phyloP scores from a whole-genome alignment of 2,329 filamentous ascomycete genomes.

The Cladosporium sp. region DNA sequence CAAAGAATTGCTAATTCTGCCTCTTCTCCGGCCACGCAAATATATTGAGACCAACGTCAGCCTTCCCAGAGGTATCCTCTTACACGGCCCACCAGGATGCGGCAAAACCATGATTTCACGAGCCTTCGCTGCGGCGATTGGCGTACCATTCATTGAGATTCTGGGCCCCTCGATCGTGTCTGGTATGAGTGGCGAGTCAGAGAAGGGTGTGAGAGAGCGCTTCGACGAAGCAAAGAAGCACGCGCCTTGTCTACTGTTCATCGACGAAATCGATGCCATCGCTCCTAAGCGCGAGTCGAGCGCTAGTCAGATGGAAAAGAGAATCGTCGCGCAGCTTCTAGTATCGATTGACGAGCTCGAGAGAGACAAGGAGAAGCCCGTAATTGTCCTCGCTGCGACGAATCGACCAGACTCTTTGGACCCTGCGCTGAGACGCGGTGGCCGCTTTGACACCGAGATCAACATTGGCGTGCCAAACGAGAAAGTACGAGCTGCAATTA shows the following conservation, averaged over 20 bases:
- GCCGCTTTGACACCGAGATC: conserved; percentile 77
- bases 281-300: conserved; percentile 79
- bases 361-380: conserved; percentile 63
- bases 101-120: conserved; percentile 83
- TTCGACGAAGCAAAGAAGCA: conserved; percentile 84
- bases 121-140: conserved; percentile 70
- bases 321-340: conserved; percentile 77
- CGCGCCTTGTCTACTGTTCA: conserved; percentile 85
- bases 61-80: conserved; percentile 67
- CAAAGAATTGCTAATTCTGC: conserved; percentile 67
- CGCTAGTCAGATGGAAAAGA: conserved; percentile 83
- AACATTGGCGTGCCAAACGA: conserved; percentile 85
- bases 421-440: conserved; percentile 67
- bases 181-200: conserved; percentile 84
- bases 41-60: conserved; percentile 64
- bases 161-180: conserved; percentile 76
- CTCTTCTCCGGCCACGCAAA: conserved; percentile 63
- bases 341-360: conserved; percentile 80
- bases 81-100: conserved; percentile 80
- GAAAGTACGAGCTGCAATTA: conserved; percentile 69
- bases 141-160: conserved; percentile 76
- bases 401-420: conserved; percentile 85
- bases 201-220: conserved; percentile 77
- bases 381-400: conserved; percentile 87
- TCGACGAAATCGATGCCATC: conserved; percentile 89